Base-by-base conservation (phyloP, 768 basidiomycete species). In the Dioszegia aurantiaca region DNA sequence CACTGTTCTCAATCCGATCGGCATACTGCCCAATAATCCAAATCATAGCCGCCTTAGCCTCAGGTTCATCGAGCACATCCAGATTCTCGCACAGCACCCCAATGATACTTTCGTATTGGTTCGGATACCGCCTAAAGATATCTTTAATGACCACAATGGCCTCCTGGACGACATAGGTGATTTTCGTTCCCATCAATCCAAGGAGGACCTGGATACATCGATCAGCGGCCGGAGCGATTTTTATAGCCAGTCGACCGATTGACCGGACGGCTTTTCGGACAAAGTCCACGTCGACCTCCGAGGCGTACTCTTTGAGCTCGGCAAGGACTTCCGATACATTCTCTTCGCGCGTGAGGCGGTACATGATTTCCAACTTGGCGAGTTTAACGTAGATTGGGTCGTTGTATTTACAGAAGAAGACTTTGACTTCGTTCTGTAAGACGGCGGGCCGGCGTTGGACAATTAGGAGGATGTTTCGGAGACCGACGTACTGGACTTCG, bases 391-490 rank as follows among this genome's bases (percentile, higher is more conserved):
- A 99, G 65, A 98, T 95, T 2, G 95, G 95, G 70, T 98, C 95
- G 75, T 98, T 98, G 77, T 98, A 99, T 78, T 99, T 98, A 87
- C 92, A 97, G 79, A 99, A 99, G 79, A 99, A 98, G 14, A 97
- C 93, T 69, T 91, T 91, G 71, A 99, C 94, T 73, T 98, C 95
- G 78, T 95, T 95, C 78, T 89, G 89, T 40, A 99, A 80, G 30
- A 99, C 90, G 12, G 85, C 78, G 2, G 95, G 92, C 28, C 95
- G 83, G 46, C 94, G 84, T 79, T 98, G 95, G 62, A 99, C 93
- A 74, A 99, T 95, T 46, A 99, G 83, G 47, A 97, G 82, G 72
- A 99, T 98, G 72, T 99, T 99, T 52, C 95, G 86, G 28, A 99
- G 80, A 1, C 91, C 90, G 55, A 99, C 93, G 73, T 98, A 99